Evolutionary conservation across 2,329 filamentous ascomycete genomes (phyloP).

Genomic region (Pseudocercospora crystallina): DNA sequence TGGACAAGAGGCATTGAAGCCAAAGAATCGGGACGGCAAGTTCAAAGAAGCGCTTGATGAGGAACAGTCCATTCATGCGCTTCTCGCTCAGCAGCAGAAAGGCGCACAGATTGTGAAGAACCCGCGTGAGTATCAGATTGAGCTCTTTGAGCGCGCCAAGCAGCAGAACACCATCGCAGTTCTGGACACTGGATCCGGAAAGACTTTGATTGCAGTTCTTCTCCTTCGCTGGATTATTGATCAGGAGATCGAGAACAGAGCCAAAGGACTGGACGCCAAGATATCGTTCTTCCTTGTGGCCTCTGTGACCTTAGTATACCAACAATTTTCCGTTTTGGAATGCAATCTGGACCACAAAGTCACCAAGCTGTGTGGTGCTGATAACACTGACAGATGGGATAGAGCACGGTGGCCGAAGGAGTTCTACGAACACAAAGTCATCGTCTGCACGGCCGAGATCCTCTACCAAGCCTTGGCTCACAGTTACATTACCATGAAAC

Average conservation of each 20-base stretch:
- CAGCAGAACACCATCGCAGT: slow-evolving; percentile 86
- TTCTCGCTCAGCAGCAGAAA: slow-evolving; percentile 53
- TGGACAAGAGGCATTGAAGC: slow-evolving; percentile 42
- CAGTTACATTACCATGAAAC: slow-evolving; percentile 74
- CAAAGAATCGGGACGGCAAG: slow-evolving; percentile 38
- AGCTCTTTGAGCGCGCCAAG: slow-evolving; percentile 87
- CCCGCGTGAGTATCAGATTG: slow-evolving; percentile 86
- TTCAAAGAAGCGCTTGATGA: slow-evolving; percentile 43
- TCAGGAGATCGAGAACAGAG: slow-evolving; percentile 71
- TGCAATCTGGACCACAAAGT: slow-evolving; percentile 78
- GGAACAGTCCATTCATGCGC: slow-evolving; percentile 52
- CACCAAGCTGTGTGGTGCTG: slow-evolving; percentile 70
- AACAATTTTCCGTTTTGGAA: slow-evolving; percentile 80
- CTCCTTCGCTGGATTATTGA: slow-evolving; percentile 75
- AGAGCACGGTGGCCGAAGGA: slow-evolving; percentile 59
- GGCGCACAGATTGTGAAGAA: slow-evolving; percentile 65
- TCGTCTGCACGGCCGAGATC: slow-evolving; percentile 91
- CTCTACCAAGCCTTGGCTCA: slow-evolving; percentile 75
- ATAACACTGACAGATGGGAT: slow-evolving; percentile 62
- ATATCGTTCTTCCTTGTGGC: slow-evolving; percentile 84
- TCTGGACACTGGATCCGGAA: slow-evolving; percentile 90
- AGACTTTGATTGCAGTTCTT: slow-evolving; percentile 91
- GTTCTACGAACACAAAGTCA: slow-evolving; percentile 69
- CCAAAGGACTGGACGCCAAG: slow-evolving; percentile 58
- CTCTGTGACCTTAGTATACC: slow-evolving; percentile 84